Evolutionary conservation across 2,329 filamentous ascomycete genomes (phyloP).

Genomic region (Xylariales sp.): DNA sequence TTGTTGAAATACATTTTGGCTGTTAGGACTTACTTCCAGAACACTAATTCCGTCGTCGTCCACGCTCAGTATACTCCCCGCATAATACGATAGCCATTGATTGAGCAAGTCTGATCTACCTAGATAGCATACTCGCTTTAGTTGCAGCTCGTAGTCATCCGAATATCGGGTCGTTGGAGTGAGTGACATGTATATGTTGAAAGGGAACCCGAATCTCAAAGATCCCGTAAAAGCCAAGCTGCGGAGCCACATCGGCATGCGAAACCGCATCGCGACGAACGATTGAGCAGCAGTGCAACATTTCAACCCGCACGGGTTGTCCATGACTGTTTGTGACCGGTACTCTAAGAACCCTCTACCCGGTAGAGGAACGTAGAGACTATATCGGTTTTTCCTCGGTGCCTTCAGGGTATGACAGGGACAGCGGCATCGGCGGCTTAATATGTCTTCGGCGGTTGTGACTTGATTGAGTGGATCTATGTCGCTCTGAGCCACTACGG

Average conservation of each 20-base stretch:
- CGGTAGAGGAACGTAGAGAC: neutral
- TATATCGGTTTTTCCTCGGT: neutral
- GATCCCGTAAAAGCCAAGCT: neutral
- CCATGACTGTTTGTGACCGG: neutral
- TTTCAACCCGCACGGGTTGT: neutral
- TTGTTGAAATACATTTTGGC: neutral
- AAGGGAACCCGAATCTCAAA: constrained; percentile 4
- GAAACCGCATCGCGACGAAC: neutral
- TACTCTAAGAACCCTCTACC: neutral
- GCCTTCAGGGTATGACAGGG: neutral
- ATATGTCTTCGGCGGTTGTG: neutral
- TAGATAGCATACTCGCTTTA: neutral
- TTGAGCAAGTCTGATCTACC: neutral
- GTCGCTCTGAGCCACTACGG: neutral
- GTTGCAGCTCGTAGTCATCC: neutral
- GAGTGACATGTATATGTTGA: constrained; percentile 4
- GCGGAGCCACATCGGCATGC: constrained; percentile 1
- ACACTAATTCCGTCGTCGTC: neutral
- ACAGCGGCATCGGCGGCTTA: neutral
- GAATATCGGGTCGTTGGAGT: neutral
- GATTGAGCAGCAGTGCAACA: constrained; percentile 16
- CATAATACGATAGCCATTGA: neutral
- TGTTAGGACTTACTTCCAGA: neutral
- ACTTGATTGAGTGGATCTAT: neutral
- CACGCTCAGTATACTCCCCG: neutral